phyloP scores from a whole-genome alignment of 495 filamentous ascomycete species.

The Penicillium desertorum region DNA sequence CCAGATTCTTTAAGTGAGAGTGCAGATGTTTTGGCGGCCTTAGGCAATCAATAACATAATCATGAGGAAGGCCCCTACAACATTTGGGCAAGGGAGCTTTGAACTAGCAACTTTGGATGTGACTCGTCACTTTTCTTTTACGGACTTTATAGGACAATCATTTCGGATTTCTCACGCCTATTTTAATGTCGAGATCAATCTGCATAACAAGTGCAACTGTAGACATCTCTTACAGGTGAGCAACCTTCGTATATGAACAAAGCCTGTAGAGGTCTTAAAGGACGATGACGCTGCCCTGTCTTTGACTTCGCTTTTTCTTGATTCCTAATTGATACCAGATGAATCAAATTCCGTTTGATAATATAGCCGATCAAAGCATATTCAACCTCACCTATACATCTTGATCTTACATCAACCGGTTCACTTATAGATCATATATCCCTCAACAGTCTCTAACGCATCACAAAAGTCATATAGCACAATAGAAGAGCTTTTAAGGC shows the following conservation, averaged over 20 bases:
- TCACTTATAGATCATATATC: neutral
- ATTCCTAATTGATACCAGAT: neutral
- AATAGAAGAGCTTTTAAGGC: neutral
- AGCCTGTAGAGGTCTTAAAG: neutral
- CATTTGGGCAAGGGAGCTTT: neutral
- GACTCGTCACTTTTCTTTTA: neutral
- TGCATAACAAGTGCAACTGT: neutral
- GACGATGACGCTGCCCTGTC: neutral
- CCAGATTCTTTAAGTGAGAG: conserved; percentile 2
- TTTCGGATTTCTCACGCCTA: neutral
- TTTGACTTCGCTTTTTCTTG: neutral
- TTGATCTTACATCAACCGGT: neutral
- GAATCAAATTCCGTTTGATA: neutral
- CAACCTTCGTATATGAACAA: neutral
- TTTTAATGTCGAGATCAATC: neutral
- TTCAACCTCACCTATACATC: neutral
- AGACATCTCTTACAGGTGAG: neutral
- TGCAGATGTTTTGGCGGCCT: conserved; percentile 16
- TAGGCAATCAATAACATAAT: conserved; percentile 25
- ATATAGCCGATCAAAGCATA: neutral
- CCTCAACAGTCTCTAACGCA: neutral
- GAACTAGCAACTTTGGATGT: neutral
- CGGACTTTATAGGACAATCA: neutral
- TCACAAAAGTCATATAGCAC: neutral
- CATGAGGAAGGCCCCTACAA: neutral